Evolutionary conservation across 345 rosid species (phyloP), one percentile per base, ranked within the genome.

Genomic region (Barbarea vulgaris): DNA sequence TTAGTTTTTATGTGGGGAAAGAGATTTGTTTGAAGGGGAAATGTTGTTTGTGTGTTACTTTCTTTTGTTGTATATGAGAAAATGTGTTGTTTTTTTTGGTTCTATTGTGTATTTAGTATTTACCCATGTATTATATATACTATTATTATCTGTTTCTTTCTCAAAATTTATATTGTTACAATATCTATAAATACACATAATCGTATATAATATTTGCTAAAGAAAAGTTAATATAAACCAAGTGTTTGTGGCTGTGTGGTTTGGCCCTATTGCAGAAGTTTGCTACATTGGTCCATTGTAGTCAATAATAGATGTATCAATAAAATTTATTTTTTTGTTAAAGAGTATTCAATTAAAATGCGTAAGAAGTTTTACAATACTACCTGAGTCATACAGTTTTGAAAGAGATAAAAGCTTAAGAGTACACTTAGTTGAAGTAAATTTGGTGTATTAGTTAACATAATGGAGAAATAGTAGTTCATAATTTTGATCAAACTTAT

Each of bases 1-100:
- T 24, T 63, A 31, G 0, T 28, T 70, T 36, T 54, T 6, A 46
- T 15, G 47, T 42, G 18, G 17, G 30, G 13, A 25, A 46, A 62
- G 24, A 46, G 24, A 69, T 61, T 31, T 69, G 57, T 44, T 69
- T 69, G 57, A 3, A 0, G 22, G 30, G 46, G 56, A 39, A 59
- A 31, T 69, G 47, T 39, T 37, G 67, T 53, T 53, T 63, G 34
- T 39, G 71, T 69, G 17, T 57, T 63, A 54, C 42, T 62, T 44
- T 41, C 24, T 62, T 54, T 28, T 50, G 31, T 77, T 62, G 33
- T 64, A 55, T 47, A 50, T 71, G 54, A 34, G 56, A 34, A 25
- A 18, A 13, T 67, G 46, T 58, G 66, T 59, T 28, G 50, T 11
- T 0, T 31, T 53, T 58, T 42, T 41, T 14, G 46, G 42, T 46